Conservation (phyloP, 2,329 filamentous ascomycete species). For the Xylariaceae sp. region DNA sequence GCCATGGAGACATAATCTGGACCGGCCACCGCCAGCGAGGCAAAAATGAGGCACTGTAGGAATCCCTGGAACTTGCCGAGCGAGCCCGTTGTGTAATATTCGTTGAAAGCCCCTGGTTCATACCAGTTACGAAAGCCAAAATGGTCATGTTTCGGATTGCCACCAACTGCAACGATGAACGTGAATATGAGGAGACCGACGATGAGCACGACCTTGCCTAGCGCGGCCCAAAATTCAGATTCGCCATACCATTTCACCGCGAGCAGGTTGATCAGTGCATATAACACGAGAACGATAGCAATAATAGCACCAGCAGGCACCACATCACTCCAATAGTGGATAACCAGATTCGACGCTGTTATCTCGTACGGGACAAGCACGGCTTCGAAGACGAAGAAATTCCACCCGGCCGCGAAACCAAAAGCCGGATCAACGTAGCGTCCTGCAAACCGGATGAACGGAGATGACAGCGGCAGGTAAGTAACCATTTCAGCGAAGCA, state of each 20-base stretch:
- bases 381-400: conserved; percentile 71
- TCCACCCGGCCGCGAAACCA: conserved; percentile 70
- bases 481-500: conserved; percentile 75
- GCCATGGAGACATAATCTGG: conserved; percentile 60
- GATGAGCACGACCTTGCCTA: conserved; percentile 71
- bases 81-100: conserved; percentile 60
- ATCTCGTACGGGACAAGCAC: conserved; percentile 67
- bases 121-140: conserved; percentile 72
- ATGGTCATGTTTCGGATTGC: conserved; percentile 68
- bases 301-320: conserved; percentile 62
- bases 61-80: conserved; percentile 77
- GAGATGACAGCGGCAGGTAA: conserved; percentile 72
- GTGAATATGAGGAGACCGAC: conserved; percentile 72
- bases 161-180: conserved; percentile 79
- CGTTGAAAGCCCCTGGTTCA: conserved; percentile 67
- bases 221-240: conserved; percentile 71
- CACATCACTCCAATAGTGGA: conserved; percentile 61
- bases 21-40: conserved; percentile 63
- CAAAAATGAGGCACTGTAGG: conserved; percentile 69
- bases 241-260: conserved; percentile 75
- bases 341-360: conserved; percentile 61
- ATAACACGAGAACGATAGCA: conserved; percentile 54
- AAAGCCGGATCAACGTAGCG: conserved; percentile 74
- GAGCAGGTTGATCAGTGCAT: conserved; percentile 64
- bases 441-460: conserved; percentile 75